Evolutionary conservation across 371 early-diverging fungal genomes (phyloP).

Genomic region (Smittium mucronatum): DNA sequence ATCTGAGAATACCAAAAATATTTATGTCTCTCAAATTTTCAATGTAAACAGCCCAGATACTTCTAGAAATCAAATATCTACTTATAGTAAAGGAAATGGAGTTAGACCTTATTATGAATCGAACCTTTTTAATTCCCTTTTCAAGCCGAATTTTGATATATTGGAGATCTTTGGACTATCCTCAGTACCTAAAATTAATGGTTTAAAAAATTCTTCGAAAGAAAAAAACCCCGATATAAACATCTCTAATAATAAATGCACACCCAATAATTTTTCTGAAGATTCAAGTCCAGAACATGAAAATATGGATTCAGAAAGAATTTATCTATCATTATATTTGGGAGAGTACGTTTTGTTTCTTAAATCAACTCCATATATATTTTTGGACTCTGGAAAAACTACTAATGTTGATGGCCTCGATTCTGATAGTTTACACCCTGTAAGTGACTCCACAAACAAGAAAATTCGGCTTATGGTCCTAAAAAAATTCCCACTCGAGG

Average conservation of each 20-base stretch:
- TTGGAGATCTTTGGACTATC: not conserved
- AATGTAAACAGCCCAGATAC: not conserved
- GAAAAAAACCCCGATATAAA: not conserved
- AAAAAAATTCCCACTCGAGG: not conserved
- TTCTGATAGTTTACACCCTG: not conserved
- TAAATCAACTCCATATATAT: not conserved
- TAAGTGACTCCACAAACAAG: not conserved
- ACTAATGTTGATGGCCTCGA: not conserved
- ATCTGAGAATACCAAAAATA: not conserved
- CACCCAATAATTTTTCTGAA: not conserved
- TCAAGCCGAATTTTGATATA: not conserved
- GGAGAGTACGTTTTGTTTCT: not conserved
- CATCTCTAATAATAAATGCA: not conserved
- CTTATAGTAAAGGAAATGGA: not conserved
- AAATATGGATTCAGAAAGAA: not conserved
- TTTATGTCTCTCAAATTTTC: not conserved
- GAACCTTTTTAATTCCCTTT: not conserved
- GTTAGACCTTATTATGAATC: not conserved
- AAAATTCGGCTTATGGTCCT: not conserved
- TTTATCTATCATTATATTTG: not conserved
- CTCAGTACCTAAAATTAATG: not conserved
- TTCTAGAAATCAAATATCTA: not conserved
- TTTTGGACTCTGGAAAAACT: not conserved
- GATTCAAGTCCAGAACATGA: not conserved
- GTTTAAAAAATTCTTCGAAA: not conserved